Evolutionary conservation across 2,329 filamentous ascomycete species (phyloP).

Genomic region (Paecilomyces niveus): DNA sequence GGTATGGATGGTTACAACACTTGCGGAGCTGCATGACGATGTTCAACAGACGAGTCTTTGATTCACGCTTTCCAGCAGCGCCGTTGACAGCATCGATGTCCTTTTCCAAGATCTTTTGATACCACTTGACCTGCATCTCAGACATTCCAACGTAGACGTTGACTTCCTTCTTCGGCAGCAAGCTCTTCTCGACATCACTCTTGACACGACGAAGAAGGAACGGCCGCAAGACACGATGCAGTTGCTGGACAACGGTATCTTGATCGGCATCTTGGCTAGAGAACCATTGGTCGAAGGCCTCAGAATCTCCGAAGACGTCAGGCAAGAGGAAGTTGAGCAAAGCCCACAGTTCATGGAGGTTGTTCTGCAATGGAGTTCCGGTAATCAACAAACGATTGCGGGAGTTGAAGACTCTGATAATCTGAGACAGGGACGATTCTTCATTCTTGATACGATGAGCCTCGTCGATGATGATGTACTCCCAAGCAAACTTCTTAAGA

Average conservation of each 20-base stretch:
- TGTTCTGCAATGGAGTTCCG: constrained; percentile 94
- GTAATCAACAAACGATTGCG: constrained; percentile 93
- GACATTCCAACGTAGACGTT: constrained; percentile 98
- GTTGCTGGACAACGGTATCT: constrained; percentile 90
- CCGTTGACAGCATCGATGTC: constrained; percentile 98
- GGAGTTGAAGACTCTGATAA: constrained; percentile 93
- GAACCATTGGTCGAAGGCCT: constrained; percentile 98
- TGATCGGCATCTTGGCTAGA: constrained; percentile 84
- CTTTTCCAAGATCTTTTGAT: constrained; percentile 97
- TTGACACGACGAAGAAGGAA: constrained; percentile 96
- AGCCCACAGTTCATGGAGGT: constrained; percentile 95
- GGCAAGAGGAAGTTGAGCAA: constrained; percentile 95
- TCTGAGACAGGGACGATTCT: constrained; percentile 91
- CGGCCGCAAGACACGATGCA: constrained; percentile 85
- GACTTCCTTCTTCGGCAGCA: constrained; percentile 93
- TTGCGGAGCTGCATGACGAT: constrained; percentile 99
- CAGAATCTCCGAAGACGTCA: constrained; percentile 93
- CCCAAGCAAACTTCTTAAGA: constrained; percentile 96
- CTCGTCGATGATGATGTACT: constrained; percentile 99
- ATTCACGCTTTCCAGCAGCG: constrained; percentile 91
- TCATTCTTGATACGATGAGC: constrained; percentile 99
- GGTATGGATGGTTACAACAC: constrained; percentile 96
- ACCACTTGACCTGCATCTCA: constrained; percentile 99
- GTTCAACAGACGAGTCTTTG: constrained; percentile 92
- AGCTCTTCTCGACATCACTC: constrained; percentile 94